Evolutionary conservation across 306 rosid genomes (phyloP), one percentile per base, ranked within the genome.

Genomic region (Ormosia semicastrata): DNA sequence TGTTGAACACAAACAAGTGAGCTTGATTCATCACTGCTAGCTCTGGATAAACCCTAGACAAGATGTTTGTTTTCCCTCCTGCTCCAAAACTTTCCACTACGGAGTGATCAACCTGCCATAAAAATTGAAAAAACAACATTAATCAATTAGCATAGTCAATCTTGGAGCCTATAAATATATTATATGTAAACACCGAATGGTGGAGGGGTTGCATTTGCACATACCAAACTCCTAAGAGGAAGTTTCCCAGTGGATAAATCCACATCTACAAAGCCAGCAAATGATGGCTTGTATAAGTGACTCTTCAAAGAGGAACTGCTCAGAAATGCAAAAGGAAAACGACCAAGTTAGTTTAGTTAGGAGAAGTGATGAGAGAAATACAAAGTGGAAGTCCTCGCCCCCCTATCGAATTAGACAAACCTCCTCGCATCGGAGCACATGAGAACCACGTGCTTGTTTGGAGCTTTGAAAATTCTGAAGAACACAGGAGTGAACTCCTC

Each of bases 401-500:
- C 24, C 24, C 24, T 24, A 24, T 24, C 24, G 53, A n/a, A 46
- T 2, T 24, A 68, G 3, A 33, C 80, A 65, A 67, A 93, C 99
- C 97, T 93, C 5, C 32, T 71, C 0, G 98, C 99, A 79, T 95
- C 98, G 2, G 98, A 89, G 86, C 99, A 93, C 52, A 95, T 15
- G 66, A 95, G 99, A 75, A 93, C 88, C 5, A 87, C 89, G 2
- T 90, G 92, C 15, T 86, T 89, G 3, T 79, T 68, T 70, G 72
- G 36, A 44, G 91, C 82, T 83, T 87, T 92, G 83, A 95, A 95
- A 47, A 95, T 57, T 52, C 98, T 90, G 37, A 93, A 93, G 83
- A 95, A 95, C 0, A 93, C 97, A 6, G 98, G 99, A 80, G 99
- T 95, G 64, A 86, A 89, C 79, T 95, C 98, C 52, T 84, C 89